Base-by-base conservation (phyloP, 179 eudicot species). In the Gypsophila paniculata region DNA sequence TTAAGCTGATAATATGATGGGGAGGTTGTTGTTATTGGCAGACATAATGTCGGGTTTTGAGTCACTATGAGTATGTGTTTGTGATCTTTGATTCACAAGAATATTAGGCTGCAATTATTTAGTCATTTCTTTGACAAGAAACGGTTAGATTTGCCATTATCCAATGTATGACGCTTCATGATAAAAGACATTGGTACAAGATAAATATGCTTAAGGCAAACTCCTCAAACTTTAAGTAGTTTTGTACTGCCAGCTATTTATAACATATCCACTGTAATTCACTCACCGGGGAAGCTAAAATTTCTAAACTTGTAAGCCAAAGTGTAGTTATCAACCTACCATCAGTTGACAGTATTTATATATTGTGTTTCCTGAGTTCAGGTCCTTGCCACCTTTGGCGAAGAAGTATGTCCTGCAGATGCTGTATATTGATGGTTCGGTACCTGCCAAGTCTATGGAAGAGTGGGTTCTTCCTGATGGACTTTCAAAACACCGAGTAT, bases 381-480 rank as follows among this genome's bases (percentile, higher is more conserved):
- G 99, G 85, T 91, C 97, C 34, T 83, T 94, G 84, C 92, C 99
- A 14, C 97, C 99, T 11, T 85, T 94, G 63, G 90, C 94, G 26
- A 94, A 91, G 84, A 91, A 91, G 75, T 94, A 94, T 36, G 91
- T 86, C 54, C 58, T 91, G 81, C 92, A 91, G 72, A 75, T 94
- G 86, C n/a, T 94, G 82, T 88, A 88, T 82, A 86, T 91, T 69
- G 91, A 88, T 55, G 85, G 48, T 8, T 89, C 96, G 0, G 73
- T 91, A 68, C 62, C 88, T 39, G 92, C 94, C 54, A 91, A 85
- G 77, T 78, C 77, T 65, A 53, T 94, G 89, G 88, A 88, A 78
- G 97, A 86, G 73, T 94, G 99, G 99, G 92, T 94, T 71, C 92
- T 91, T 75, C 73, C 90, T 52, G 99, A 91, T 80, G 99, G 97